These are phyloP conservation scores for Mediolabrus comicus DNA, from an alignment of 108 stramenopile genomes.

Conservation along the genomic window DNA sequence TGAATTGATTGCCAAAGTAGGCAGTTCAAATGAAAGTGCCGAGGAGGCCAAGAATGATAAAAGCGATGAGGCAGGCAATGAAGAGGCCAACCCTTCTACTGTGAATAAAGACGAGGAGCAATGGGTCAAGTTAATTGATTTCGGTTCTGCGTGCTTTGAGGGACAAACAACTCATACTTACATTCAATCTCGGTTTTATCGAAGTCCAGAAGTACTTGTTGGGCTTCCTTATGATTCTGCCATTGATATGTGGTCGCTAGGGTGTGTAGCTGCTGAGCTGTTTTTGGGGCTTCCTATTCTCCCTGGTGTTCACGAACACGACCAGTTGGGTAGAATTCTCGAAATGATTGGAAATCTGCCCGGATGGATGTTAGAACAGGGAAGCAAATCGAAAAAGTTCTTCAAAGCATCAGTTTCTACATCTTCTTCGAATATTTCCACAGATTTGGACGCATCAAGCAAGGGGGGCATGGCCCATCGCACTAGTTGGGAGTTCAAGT, in stretches of 20 bases:
- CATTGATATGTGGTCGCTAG: constrained; percentile 98
- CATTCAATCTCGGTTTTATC: constrained; percentile 98
- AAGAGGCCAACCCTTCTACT: neutral
- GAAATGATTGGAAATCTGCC: constrained; percentile 92
- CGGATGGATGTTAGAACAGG: constrained; percentile 88
- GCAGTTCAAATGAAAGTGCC: neutral
- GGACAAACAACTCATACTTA: constrained; percentile 89
- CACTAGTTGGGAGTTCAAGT: constrained; percentile 64
- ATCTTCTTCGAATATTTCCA: constrained; percentile 2
- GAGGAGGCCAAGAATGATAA: neutral
- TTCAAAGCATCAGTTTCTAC: constrained; percentile 41
- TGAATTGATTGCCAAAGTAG: constrained; percentile 22
- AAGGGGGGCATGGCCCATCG: constrained; percentile 9
- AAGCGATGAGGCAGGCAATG: neutral
- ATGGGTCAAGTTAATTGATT: constrained; percentile 94
- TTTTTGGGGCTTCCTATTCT: constrained; percentile 95
- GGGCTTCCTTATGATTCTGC: constrained; percentile 93
- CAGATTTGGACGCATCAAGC: constrained; percentile 1
- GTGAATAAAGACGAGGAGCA: constrained; percentile 6
- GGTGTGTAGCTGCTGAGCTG: constrained; percentile 95
- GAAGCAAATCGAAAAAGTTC: constrained; percentile 67
- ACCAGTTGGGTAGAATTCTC: constrained; percentile 91
- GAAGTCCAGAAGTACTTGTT: constrained; percentile 95
- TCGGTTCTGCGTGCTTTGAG: constrained; percentile 96
- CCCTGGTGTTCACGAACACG: constrained; percentile 94